Base-by-base conservation (phyloP, 1,139 yeast species). In the Suhomyces guaymorum region DNA sequence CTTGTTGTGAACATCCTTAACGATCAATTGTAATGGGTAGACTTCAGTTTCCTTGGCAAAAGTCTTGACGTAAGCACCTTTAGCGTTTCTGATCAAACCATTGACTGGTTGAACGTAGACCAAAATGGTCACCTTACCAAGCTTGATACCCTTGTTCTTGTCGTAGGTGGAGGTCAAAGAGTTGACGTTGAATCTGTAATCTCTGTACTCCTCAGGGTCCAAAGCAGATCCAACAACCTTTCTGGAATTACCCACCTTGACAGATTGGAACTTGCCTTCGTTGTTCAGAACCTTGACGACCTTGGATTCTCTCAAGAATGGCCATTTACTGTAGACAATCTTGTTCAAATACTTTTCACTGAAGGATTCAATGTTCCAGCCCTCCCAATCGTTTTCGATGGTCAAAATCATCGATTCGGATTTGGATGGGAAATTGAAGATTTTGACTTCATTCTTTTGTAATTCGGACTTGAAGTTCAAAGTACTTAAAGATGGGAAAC, bases 341-440 rank as follows among this genome's bases (percentile, higher is more conserved):
- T 77, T 72, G 36, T 78, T 80, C 36, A 82, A 52, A 41, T 73
- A 75, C 47, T 78, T 70, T 39, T 76, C 73, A 16, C 89, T 82
- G 47, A 87, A 72, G 38, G 73, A 84, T 28, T 72, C 72, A 33
- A 73, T 75, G 1, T 78, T 53, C 31, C 68, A 50, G 21, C 70
- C 75, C 18, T 55, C 56, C 68, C 75, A 73, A 20, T 62, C 59
- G 52, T 85, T 78, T 24, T 72, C 68, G 26, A 90, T 52, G 2
- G 73, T 66, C 45, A 92, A 67, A 25, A 89, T 74, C 73, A 90
- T 73, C 0, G 96, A 85, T 48, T 85, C 92, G 9, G 90, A 83
- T 54, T 82, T 76, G 3, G 95, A 80, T 3, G 95, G 94, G 51
- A 78, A 85, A 52, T 89, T 90, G 66, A 92, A 92, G 2, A 94